Evolutionary conservation across 164 flowering plant genomes (phyloP), one percentile per base, ranked within the genome.

Genomic region (Litsea cubeba): DNA sequence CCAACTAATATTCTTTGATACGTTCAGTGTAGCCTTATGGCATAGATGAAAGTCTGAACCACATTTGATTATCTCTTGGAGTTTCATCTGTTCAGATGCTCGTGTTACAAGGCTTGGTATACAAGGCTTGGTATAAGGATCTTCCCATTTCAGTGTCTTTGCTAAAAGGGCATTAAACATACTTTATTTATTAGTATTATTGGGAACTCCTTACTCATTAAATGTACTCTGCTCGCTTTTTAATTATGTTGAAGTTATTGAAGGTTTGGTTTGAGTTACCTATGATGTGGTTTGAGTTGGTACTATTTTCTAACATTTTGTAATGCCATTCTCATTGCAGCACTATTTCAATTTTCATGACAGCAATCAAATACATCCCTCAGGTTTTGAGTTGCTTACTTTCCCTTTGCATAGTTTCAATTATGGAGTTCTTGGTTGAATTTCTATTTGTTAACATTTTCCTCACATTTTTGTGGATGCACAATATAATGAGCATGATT

Each of bases 361-460:
- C 98, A 2, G 82, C 84, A 62, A 85, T 95, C 84, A 95, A 95
- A 73, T 95, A 93, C 77, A 88, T 93, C 70, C 98, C 98, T 50
- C 98, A 93, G 96, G 98, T 93, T 35, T 62, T 76, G 82, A 60
- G 26, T 72, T 75, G n/a, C 54, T 12, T 57, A 71, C 49, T 51
- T 71, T 71, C 24, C 62, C 24, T 71, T 57, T 70, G 40, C 40
- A 35, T 35, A 12, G 51, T 63, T 20, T 6, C 15, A 22, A 12
- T 63, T 8, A 4, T 58, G 12, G 66, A 63, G 40, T 35, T 35
- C 25, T n/a, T 63, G 7, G 23, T 22, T 11, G 1, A 63, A 63
- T 24, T 63, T 63, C 22, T 35, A 35, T 35, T 35, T 35, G 1
- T 35, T 6, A 35, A 5, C 66, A 63, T 63, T 18, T 18, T 58